Base-by-base conservation (phyloP, 768 basidiomycete genomes). In the Podaxis rugospora region DNA sequence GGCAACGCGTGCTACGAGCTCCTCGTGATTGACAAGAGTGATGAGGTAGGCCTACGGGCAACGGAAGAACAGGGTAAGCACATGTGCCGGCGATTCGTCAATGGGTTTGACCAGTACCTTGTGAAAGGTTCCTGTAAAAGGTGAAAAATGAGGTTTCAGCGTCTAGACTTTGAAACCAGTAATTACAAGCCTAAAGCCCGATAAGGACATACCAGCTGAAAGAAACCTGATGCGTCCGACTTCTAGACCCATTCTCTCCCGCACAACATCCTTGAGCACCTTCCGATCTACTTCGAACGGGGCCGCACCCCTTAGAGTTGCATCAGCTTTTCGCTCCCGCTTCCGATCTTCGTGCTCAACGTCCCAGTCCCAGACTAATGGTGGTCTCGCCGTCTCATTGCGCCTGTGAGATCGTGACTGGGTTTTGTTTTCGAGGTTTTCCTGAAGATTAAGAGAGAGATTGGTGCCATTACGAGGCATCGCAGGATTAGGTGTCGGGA, bases 201-300 rank as follows among this genome's bases (percentile, higher is more conserved):
- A 53, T 36, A 53, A 51, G 51, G 57, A 75, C 87, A 65, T 68
- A 85, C 90, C 90, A 63, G 89, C 84, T 67, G 85, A 90, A 25
- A 94, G 72, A 67, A 92, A 94, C 37, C 70, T 73, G 66, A 93
- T 90, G 21, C 86, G 76, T 2, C 82, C 89, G 14, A 92, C 90
- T 23, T 87, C 83, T 13, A 78, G 72, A 21, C 75, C 80, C 74
- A 87, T 82, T 65, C 85, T 87, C 68, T 92, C 89, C 51, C 84
- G 78, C 6, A 93, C 86, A 46, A 93, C 85, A 64, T 92, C 90
- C 71, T 85, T 88, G 63, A 94, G 76, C 21, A 91, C 78, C 57
- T 80, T 80, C 58, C 92, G 75, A 72, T 93, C 92, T 25, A 93
- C 86, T 57, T 84, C 84, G 66, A 93, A 92, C 23, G 88, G 88